Percentiles rank a stretch among this genome's conserved stretches.
Conservation (phyloP, 2,329 filamentous ascomycete species). For the Curvularia verruculosa region DNA sequence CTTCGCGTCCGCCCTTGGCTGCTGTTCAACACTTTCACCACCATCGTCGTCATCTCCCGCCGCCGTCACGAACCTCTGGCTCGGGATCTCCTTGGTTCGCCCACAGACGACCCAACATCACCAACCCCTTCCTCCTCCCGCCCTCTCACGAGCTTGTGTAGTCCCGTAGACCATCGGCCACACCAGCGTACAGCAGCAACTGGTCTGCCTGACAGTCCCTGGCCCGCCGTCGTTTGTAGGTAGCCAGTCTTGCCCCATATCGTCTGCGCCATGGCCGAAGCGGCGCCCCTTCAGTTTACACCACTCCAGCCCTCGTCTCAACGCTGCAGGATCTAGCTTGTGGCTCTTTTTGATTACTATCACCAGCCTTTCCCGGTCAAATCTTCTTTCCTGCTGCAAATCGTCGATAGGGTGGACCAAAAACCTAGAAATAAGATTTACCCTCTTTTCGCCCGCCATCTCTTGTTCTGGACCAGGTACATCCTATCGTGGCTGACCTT, state of each 20-base stretch:
- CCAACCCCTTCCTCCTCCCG: constrained; percentile 15
- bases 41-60: constrained; percentile 22
- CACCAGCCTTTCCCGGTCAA: constrained; percentile 18
- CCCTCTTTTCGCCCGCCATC: constrained; percentile 13
- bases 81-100: constrained; percentile 27
- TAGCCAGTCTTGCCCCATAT: constrained; percentile 27
- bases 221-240: constrained; percentile 27
- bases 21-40: constrained; percentile 23
- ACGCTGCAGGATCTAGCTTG: constrained; percentile 3
- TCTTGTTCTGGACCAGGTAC: constrained; percentile 12
- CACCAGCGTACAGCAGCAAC: constrained; percentile 35
- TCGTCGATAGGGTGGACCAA: not conserved
- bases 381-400: constrained; percentile 15
- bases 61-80: constrained; percentile 31
- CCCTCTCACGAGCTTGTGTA: constrained; percentile 32
- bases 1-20: constrained; percentile 23
- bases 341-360: constrained; percentile 1
- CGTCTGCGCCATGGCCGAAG: constrained; percentile 28
- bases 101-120: not conserved
- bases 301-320: constrained; percentile 35
- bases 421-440: constrained; percentile 19
- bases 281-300: constrained; percentile 37
- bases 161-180: constrained; percentile 24
- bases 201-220: constrained; percentile 42
- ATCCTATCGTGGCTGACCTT: constrained; percentile 26